phyloP scores from a whole-genome alignment of 2,329 filamentous ascomycete genomes.

The Diplodia corticola region DNA sequence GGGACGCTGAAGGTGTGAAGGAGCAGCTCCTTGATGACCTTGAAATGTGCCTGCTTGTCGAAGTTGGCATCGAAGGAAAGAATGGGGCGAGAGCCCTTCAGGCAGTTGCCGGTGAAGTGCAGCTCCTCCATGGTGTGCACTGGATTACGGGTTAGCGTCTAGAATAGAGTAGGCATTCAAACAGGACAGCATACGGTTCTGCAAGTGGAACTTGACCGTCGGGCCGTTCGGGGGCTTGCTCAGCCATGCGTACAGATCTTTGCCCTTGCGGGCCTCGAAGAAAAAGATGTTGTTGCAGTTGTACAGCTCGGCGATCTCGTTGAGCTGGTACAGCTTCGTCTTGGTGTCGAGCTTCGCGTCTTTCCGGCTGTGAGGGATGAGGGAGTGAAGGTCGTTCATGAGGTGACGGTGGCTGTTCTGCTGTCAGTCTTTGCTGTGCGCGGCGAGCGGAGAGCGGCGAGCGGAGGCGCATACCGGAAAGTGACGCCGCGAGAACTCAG shows the following conservation, averaged over 20 bases:
- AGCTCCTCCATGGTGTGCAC: slow-evolving; percentile 97
- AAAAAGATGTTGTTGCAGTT: slow-evolving; percentile 95
- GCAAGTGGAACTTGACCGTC: slow-evolving; percentile 73
- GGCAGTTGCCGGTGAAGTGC: slow-evolving; percentile 93
- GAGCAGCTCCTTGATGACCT: slow-evolving; percentile 85
- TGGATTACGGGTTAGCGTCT: slow-evolving; percentile 27
- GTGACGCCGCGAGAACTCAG: slow-evolving; percentile 91
- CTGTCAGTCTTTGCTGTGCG: slow-evolving; percentile 19
- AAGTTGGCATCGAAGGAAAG: slow-evolving; percentile 91
- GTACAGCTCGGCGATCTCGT: slow-evolving; percentile 64
- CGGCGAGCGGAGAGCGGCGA: no score
- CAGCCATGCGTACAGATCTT: slow-evolving; percentile 94
- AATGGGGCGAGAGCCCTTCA: slow-evolving; percentile 88
- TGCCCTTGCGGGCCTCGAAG: slow-evolving; percentile 90
- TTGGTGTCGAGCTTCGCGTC: slow-evolving; percentile 98
- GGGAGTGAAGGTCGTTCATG: slow-evolving; percentile 80
- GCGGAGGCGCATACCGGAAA: slow-evolving; percentile 62
- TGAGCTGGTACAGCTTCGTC: slow-evolving; percentile 65
- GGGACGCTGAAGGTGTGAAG: slow-evolving; percentile 90
- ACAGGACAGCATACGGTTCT: slow-evolving; percentile 59
- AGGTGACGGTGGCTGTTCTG: slow-evolving; percentile 84
- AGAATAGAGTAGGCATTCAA: background rate
- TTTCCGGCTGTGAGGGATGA: slow-evolving; percentile 90
- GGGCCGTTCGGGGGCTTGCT: slow-evolving; percentile 85
- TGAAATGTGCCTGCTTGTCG: slow-evolving; percentile 75